These are phyloP conservation scores for Lasiosphaeria ovina DNA, from an alignment of 495 filamentous ascomycete genomes.

Conservation along the genomic window DNA sequence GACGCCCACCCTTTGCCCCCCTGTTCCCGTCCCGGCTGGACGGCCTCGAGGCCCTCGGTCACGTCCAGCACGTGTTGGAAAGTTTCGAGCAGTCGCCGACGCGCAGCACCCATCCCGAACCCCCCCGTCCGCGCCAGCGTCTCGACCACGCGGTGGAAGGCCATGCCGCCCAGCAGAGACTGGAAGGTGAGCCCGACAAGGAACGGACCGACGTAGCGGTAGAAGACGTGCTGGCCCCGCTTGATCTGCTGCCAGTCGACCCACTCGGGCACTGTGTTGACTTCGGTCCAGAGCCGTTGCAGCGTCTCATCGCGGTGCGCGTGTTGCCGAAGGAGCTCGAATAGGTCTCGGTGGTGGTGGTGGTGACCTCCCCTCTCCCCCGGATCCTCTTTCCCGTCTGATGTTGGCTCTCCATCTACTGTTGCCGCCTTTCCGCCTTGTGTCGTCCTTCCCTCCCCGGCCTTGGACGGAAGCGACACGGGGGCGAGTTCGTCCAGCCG, in stretches of 20 bases:
- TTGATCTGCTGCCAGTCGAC: conserved; percentile 79
- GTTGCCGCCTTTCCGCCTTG: background rate
- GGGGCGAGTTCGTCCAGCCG: conserved; percentile 12
- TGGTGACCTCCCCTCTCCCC: background rate
- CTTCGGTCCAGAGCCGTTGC: conserved; percentile 60
- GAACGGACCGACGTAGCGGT: conserved; percentile 68
- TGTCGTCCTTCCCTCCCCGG: conserved; percentile 2
- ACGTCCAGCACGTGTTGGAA: conserved; percentile 74
- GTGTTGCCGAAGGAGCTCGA: conserved; percentile 59
- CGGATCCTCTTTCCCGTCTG: background rate
- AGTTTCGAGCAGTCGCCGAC: conserved; percentile 69
- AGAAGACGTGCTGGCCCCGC: conserved; percentile 67
- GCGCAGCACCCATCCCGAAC: conserved; percentile 67
- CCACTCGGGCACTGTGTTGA: conserved; percentile 72
- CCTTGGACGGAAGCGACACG: background rate
- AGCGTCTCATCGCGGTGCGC: conserved; percentile 56
- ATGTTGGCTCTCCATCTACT: background rate
- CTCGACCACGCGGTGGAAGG: conserved; percentile 63
- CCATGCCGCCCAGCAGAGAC: conserved; percentile 65
- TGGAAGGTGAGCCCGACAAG: conserved; percentile 62
- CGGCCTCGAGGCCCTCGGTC: conserved; percentile 60
- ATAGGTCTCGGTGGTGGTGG: conserved; percentile 52
- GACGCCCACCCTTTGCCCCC: conserved; percentile 62
- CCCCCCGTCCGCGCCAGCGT: conserved; percentile 76
- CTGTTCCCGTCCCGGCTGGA: conserved; percentile 52